Conservation (phyloP, 2,329 filamentous ascomycete species). For the Diaporthe citriasiana region DNA sequence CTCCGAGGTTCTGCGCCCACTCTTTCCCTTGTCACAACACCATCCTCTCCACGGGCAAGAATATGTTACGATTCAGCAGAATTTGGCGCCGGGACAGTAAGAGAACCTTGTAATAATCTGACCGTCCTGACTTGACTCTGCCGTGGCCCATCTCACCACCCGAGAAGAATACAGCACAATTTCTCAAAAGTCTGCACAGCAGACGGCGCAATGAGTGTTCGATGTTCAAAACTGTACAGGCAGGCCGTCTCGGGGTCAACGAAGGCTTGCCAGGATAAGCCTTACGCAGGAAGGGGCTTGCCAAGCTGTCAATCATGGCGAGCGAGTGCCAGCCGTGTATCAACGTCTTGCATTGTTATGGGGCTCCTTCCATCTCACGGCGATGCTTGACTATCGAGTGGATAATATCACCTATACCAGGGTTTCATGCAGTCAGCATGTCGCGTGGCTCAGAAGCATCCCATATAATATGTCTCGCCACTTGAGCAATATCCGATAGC, state of each 20-base stretch:
- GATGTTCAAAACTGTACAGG: not conserved
- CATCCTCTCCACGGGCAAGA: not conserved
- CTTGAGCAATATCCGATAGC: not conserved
- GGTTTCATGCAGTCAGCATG: slow-evolving; percentile 25
- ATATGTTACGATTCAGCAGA: not conserved
- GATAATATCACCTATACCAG: not conserved
- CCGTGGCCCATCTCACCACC: not conserved
- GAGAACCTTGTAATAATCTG: not conserved
- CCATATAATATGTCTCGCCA: not conserved
- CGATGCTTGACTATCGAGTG: not conserved
- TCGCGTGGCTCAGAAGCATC: not conserved
- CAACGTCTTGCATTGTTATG: not conserved
- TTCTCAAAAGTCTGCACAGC: not conserved
- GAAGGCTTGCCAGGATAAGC: not conserved
- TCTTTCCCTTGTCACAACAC: not conserved
- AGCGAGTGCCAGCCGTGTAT: not conserved
- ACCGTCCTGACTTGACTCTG: not conserved
- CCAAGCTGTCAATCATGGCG: not conserved
- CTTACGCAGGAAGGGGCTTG: not conserved
- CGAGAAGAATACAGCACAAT: not conserved
- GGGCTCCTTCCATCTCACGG: not conserved
- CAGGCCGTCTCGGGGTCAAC: not conserved
- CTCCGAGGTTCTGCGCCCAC: not conserved
- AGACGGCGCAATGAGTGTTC: not conserved
- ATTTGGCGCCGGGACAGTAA: not conserved